Conservation (phyloP, 2,329 filamentous ascomycete species). For the Aureobasidium lini region DNA sequence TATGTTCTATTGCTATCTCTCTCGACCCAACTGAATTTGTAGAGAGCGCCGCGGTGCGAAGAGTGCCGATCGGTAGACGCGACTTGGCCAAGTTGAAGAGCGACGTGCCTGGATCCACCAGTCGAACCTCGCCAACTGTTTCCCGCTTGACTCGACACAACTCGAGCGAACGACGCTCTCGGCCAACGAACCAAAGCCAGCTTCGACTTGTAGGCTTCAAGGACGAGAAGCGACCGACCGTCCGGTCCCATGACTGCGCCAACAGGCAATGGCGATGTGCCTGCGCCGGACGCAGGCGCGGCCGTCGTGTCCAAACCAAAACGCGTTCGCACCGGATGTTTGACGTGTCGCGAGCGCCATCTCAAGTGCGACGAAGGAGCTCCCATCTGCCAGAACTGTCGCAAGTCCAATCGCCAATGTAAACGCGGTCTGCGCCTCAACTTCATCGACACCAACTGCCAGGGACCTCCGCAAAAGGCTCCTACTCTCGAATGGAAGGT, state of each 20-base stretch:
- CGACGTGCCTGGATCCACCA: background rate
- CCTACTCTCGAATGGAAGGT: conserved; percentile 62
- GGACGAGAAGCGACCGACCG: background rate
- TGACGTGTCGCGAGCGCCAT: conserved; percentile 84
- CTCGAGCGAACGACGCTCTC: conserved; percentile 1
- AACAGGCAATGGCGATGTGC: conserved; percentile 22
- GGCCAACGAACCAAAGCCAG: background rate
- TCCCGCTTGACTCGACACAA: background rate
- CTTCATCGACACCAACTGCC: conserved; percentile 78
- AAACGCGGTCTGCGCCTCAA: conserved; percentile 82
- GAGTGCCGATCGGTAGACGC: background rate
- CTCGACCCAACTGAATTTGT: background rate
- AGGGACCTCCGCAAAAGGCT: conserved; percentile 55
- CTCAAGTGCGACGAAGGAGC: conserved; percentile 80
- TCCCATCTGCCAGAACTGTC: conserved; percentile 67
- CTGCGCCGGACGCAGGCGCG: conserved; percentile 23
- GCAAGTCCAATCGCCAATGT: conserved; percentile 78
- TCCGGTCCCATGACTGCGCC: conserved; percentile 15
- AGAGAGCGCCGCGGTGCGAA: background rate
- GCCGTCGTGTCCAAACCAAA: conserved; percentile 56
- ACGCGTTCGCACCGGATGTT: conserved; percentile 79
- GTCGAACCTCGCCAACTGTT: background rate
- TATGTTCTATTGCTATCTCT: background rate
- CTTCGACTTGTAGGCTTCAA: background rate
- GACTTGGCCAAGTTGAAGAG: background rate